Evolutionary conservation across 2,329 filamentous ascomycete species (phyloP), one percentile per base, ranked within the genome.

Genomic region (Didymella keratinophila): DNA sequence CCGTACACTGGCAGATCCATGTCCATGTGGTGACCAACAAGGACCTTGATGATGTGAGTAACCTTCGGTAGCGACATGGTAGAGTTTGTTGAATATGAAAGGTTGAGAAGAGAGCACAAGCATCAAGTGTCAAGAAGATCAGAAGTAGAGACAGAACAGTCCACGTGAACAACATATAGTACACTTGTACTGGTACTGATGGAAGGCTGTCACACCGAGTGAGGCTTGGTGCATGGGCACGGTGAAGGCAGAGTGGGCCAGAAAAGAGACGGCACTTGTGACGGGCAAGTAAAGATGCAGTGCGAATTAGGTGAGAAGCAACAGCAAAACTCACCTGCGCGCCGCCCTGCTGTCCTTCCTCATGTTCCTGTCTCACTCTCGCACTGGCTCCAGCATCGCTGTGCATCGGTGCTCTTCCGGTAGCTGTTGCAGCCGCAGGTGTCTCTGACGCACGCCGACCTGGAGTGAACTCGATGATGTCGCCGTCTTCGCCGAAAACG

Each of bases 401-500:
- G 2, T 52, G 66, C 64, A 73, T 62, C 5, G 45, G 45, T 11
- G 45, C 30, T 43, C 53, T 56, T 59, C 56, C 54, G 18, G 39
- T 47, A 20, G 34, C 60, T 10, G 42, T 56, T 21, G 71, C 64
- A 39, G 67, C 70, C 36, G 55, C 59, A 21, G 54, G 47, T 43
- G 63, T 39, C 42, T 53, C 59, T 18, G 53, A 44, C 45, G 62
- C 41, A 28, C 56, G 18, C 25, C 61, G 54, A 5, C 52, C 46
- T 4, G 62, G 58, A 21, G 59, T 49, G 7, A 84, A 70, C 49
- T 86, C 84, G 28, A 84, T 71, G 5, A 89, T 75, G 62, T 85
- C 84, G 8, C 87, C 87, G 59, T 89, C 82, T 14, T 82, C 85
- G 63, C 88, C 87, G 62, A 89, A 84, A 36, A 81, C 82, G 64